These are phyloP conservation scores for Plasmodium inui DNA, from an alignment of 169 alveolate genomes.

Conservation along the genomic window DNA sequence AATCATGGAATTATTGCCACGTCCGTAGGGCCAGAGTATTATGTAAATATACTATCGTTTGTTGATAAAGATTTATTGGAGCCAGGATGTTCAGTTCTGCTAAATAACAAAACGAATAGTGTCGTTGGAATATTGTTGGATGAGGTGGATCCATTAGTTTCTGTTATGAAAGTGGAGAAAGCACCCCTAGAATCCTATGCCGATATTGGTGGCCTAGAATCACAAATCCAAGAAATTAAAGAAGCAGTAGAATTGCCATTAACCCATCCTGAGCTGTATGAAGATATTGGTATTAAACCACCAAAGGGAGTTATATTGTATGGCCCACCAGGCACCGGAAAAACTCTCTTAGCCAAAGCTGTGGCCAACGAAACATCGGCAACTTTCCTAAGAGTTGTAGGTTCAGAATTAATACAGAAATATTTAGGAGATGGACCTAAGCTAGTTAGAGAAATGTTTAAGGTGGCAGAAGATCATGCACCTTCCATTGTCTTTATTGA, in stretches of 20 bases:
- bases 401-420: slow-evolving; percentile 99
- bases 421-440: slow-evolving; percentile 99
- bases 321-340: slow-evolving; percentile 97
- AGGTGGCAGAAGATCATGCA: slow-evolving; percentile 99
- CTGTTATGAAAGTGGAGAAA: slow-evolving; percentile 98
- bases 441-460: slow-evolving; percentile 98
- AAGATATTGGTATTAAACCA: slow-evolving; percentile 98
- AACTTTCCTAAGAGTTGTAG: slow-evolving; percentile 99
- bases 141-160: slow-evolving; percentile 98
- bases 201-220: slow-evolving; percentile 99
- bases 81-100: slow-evolving; percentile 98
- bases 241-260: slow-evolving; percentile 98
- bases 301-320: slow-evolving; percentile 94
- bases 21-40: slow-evolving; percentile 98
- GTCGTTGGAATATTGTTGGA: slow-evolving; percentile 98
- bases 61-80: slow-evolving; percentile 98
- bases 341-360: slow-evolving; percentile 95
- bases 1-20: slow-evolving; percentile 99
- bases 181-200: slow-evolving; percentile 99
- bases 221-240: slow-evolving; percentile 95
- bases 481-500: slow-evolving; percentile 99
- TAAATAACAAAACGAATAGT: slow-evolving; percentile 95
- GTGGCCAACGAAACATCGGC: slow-evolving; percentile 99
- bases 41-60: slow-evolving; percentile 96
- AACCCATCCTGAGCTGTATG: slow-evolving; percentile 99